Conservation (phyloP, 1,284 basidiomycete species). For the Malassezia nana region DNA sequence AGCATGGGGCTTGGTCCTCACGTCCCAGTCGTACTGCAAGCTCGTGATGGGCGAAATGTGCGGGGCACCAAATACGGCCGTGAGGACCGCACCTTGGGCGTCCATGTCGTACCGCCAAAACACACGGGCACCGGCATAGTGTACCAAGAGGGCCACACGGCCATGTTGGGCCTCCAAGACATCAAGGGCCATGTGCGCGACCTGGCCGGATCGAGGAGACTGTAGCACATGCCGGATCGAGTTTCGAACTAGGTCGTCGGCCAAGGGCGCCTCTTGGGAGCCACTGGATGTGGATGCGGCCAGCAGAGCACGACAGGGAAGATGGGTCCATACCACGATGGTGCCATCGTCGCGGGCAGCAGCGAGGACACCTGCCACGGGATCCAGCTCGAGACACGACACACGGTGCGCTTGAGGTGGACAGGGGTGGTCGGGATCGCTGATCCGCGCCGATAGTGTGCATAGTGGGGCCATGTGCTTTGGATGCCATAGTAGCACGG, state of each 20-base stretch:
- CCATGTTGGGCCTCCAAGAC: background rate
- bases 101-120: constrained; percentile 21
- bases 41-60: constrained; percentile 29
- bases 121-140: constrained; percentile 22
- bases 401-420: constrained; percentile 16
- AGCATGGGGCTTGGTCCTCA: constrained; percentile 16
- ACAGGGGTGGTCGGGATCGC: constrained; percentile 5
- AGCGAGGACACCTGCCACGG: constrained; percentile 28
- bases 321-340: constrained; percentile 33
- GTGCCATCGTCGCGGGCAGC: constrained; percentile 32
- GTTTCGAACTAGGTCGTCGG: background rate
- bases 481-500: constrained; percentile 37
- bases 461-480: constrained; percentile 29
- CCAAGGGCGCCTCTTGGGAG: background rate
- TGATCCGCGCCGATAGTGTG: constrained; percentile 15
- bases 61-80: constrained; percentile 28
- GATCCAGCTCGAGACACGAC: constrained; percentile 26
- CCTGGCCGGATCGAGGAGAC: background rate
- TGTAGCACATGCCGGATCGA: background rate
- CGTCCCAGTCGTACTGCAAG: constrained; percentile 37
- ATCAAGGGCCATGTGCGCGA: background rate
- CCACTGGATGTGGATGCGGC: constrained; percentile 5
- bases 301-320: constrained; percentile 26
- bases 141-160: constrained; percentile 20
- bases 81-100: constrained; percentile 4